Percentiles rank a stretch among this genome's conserved stretches.
Conservation (phyloP, 228 moss, liverwort and hornwort genomes). For the Sphagnum magellanicum region DNA sequence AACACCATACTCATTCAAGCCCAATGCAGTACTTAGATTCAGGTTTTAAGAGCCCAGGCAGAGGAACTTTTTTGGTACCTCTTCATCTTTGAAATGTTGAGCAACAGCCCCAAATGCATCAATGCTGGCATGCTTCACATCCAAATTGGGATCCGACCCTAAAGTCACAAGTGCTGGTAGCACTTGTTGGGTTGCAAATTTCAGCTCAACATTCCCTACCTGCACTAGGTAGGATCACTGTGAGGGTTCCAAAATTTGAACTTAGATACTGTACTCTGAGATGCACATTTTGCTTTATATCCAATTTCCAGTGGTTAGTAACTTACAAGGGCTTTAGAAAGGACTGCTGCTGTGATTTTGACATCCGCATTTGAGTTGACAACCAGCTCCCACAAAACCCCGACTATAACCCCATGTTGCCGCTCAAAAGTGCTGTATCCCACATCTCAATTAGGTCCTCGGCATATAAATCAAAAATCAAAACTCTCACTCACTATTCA, state of each 20-base stretch:
- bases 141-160: conserved; percentile 91
- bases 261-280: neutral
- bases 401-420: conserved; percentile 74
- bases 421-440: conserved; percentile 70
- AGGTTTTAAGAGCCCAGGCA: too few relatives aligned
- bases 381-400: conserved; percentile 92
- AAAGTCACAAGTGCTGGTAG: conserved; percentile 90
- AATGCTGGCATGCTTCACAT: conserved; percentile 92
- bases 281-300: too few relatives aligned
- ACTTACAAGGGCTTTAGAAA: conserved; percentile 73
- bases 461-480: neutral
- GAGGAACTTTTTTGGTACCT: conserved; percentile 25
- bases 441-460: neutral
- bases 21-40: too few relatives aligned
- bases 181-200: conserved; percentile 88
- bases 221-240: conserved; percentile 9
- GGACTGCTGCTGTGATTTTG: conserved; percentile 84
- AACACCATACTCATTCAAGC: neutral
- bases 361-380: conserved; percentile 80
- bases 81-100: conserved; percentile 95
- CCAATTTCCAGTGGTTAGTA: too few relatives aligned
- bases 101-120: conserved; percentile 96
- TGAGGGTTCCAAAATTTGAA: neutral
- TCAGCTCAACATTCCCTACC: conserved; percentile 83
- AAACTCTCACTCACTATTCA: neutral